Evolutionary conservation across 495 filamentous ascomycete species (phyloP).

Genomic region (Tetracladium marchalianum): DNA sequence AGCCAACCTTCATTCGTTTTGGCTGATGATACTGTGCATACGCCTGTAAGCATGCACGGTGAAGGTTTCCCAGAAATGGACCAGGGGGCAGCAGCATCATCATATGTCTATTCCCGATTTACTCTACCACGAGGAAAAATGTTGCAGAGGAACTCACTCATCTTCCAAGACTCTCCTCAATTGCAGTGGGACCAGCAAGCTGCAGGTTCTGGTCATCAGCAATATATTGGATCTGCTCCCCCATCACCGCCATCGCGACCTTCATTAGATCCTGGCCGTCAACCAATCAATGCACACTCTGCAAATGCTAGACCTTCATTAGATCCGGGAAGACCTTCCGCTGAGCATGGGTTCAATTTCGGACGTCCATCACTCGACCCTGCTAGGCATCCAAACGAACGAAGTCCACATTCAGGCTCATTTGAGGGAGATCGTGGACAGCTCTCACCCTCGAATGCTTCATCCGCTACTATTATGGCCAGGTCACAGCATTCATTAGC

Average conservation of each 20-base stretch:
- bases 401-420: conserved; percentile 25
- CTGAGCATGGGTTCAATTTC: not conserved
- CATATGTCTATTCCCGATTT: conserved; percentile 79
- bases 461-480: conserved; percentile 53
- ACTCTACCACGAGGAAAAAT: conserved; percentile 70
- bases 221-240: conserved; percentile 32
- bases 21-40: conserved; percentile 48
- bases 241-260: conserved; percentile 38
- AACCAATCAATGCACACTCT: conserved; percentile 24
- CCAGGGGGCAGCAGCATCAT: conserved; percentile 44
- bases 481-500: conserved; percentile 39
- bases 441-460: conserved; percentile 49
- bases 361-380: conserved; percentile 27
- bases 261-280: conserved; percentile 9
- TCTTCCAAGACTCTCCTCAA: conserved; percentile 43
- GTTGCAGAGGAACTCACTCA: conserved; percentile 58
- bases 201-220: conserved; percentile 45
- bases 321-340: conserved; percentile 6
- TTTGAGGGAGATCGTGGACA: conserved; percentile 6
- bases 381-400: conserved; percentile 29
- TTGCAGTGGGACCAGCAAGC: conserved; percentile 33
- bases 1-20: conserved; percentile 52
- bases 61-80: conserved; percentile 44
- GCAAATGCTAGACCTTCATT: conserved; percentile 23
- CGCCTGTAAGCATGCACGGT: conserved; percentile 53